Evolutionary conservation across 2,329 filamentous ascomycete species (phyloP).

Genomic region (Claviceps maximensis): DNA sequence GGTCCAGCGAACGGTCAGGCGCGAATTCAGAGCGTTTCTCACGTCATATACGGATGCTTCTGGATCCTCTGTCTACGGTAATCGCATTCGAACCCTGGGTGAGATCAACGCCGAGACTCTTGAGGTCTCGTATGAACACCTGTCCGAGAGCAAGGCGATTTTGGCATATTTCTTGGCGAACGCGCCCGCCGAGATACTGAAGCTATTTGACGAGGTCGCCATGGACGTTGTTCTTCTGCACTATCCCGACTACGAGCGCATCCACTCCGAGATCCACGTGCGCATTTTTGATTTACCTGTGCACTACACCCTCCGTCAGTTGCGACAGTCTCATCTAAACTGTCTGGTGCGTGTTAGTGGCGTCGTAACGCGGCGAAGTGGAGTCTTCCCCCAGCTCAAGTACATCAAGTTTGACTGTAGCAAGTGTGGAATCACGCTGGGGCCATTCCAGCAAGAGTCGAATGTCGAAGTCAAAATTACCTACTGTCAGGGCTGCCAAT

Average conservation of each 20-base stretch:
- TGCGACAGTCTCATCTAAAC: slow-evolving; percentile 92
- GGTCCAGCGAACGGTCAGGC: slow-evolving; percentile 83
- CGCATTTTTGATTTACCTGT: slow-evolving; percentile 91
- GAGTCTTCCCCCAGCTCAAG: slow-evolving; percentile 94
- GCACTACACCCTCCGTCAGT: slow-evolving; percentile 85
- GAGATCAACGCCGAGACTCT: slow-evolving; percentile 93
- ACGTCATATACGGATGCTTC: slow-evolving; percentile 89
- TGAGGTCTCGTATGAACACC: slow-evolving; percentile 89
- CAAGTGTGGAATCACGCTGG: slow-evolving; percentile 83
- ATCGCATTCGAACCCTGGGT: slow-evolving; percentile 86
- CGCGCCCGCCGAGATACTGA: slow-evolving; percentile 85
- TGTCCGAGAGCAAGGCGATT: slow-evolving; percentile 81
- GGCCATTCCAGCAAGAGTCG: slow-evolving; percentile 94
- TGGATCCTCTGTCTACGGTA: slow-evolving; percentile 86
- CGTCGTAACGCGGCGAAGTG: slow-evolving; percentile 85
- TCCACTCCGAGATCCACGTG: slow-evolving; percentile 95
- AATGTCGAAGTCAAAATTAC: slow-evolving; percentile 93
- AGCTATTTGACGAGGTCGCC: slow-evolving; percentile 90
- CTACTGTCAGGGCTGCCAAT: slow-evolving; percentile 94
- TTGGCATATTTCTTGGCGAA: slow-evolving; percentile 94
- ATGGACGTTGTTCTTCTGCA: slow-evolving; percentile 94
- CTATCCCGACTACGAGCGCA: slow-evolving; percentile 94
- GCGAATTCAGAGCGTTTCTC: slow-evolving; percentile 94
- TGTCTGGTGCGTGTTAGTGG: slow-evolving; percentile 88
- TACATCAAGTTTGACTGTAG: slow-evolving; percentile 97